phyloP scores from a whole-genome alignment of 805 yeast genomes.

The Isabelozyma rhagii region DNA sequence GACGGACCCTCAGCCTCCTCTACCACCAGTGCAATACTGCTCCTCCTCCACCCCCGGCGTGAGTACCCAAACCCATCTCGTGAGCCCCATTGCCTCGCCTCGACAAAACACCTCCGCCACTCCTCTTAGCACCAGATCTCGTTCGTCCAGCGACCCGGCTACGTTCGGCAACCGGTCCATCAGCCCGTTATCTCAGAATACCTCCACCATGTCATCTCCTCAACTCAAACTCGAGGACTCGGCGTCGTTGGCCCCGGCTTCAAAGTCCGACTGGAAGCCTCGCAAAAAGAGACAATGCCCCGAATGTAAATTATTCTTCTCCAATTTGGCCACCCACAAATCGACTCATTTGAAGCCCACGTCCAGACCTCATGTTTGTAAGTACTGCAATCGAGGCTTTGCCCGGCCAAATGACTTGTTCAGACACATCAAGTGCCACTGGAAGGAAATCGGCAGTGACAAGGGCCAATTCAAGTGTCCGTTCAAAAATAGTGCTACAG shows the following conservation, averaged over 20 bases:
- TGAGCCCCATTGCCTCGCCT: conserved; percentile 1
- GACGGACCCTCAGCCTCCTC: no score
- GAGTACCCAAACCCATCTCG: neutral
- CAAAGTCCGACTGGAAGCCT: conserved; percentile 33
- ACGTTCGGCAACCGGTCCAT: neutral
- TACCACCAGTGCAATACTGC: neutral
- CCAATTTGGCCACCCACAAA: conserved; percentile 80
- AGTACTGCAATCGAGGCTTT: conserved; percentile 78
- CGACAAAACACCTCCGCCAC: neutral
- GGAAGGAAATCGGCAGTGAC: conserved; percentile 68
- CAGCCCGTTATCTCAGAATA: neutral
- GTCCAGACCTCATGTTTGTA: conserved; percentile 74
- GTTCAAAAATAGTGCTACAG: conserved; percentile 39
- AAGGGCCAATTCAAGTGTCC: conserved; percentile 81
- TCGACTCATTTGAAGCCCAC: conserved; percentile 72
- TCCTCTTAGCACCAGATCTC: neutral
- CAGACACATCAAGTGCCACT: conserved; percentile 82
- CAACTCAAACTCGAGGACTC: neutral
- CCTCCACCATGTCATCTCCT: neutral
- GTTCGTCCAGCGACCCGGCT: neutral
- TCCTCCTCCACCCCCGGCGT: neutral
- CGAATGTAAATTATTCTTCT: conserved; percentile 62
- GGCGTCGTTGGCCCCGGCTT: conserved; percentile 2
- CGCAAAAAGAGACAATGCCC: conserved; percentile 72
- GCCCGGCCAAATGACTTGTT: conserved; percentile 83